Evolutionary conservation across 257 asterid species (phyloP).

Genomic region (Nicotiana paniculata): DNA sequence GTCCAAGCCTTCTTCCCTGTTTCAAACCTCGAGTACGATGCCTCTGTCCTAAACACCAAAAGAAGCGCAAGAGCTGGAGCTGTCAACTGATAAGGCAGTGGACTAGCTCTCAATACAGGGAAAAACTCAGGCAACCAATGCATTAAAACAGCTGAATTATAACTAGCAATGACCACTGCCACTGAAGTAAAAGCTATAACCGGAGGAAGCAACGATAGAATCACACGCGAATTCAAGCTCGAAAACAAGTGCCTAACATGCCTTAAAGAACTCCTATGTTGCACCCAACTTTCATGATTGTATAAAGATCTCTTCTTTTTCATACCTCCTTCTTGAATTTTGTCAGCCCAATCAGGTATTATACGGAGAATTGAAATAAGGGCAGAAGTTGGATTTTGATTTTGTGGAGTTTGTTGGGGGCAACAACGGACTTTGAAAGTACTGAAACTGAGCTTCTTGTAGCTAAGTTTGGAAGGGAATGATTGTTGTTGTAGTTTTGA

Average conservation of each 20-base stretch:
- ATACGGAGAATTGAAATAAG: slow-evolving; percentile 38
- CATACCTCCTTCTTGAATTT: slow-evolving; percentile 56
- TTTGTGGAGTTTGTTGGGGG: slow-evolving; percentile 20
- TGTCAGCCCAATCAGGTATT: slow-evolving; percentile 81
- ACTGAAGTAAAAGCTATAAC: slow-evolving; percentile 70
- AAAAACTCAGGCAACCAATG: slow-evolving; percentile 73
- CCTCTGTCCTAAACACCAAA: slow-evolving; percentile 90
- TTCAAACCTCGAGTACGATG: slow-evolving; percentile 85
- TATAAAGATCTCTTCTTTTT: slow-evolving; percentile 50
- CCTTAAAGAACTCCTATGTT: slow-evolving; percentile 72
- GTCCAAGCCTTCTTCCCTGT: slow-evolving; percentile 88
- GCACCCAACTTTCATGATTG: slow-evolving; percentile 66
- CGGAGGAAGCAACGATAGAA: slow-evolving; percentile 77
- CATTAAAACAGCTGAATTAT: slow-evolving; percentile 60
- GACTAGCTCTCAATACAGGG: slow-evolving; percentile 66
- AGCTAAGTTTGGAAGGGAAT: slow-evolving; percentile 17
- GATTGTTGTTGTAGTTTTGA: slow-evolving; percentile 23
- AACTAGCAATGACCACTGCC: slow-evolving; percentile 56
- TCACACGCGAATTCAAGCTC: slow-evolving; percentile 69
- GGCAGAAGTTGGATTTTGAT: slow-evolving; percentile 22
- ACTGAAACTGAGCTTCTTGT: not conserved
- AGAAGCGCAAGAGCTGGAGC: slow-evolving; percentile 96
- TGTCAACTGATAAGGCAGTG: slow-evolving; percentile 86
- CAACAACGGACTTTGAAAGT: slow-evolving; percentile 30
- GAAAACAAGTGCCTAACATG: slow-evolving; percentile 64